phyloP scores from a whole-genome alignment of 2,329 filamentous ascomycete genomes.

The Didymella pinodella region DNA sequence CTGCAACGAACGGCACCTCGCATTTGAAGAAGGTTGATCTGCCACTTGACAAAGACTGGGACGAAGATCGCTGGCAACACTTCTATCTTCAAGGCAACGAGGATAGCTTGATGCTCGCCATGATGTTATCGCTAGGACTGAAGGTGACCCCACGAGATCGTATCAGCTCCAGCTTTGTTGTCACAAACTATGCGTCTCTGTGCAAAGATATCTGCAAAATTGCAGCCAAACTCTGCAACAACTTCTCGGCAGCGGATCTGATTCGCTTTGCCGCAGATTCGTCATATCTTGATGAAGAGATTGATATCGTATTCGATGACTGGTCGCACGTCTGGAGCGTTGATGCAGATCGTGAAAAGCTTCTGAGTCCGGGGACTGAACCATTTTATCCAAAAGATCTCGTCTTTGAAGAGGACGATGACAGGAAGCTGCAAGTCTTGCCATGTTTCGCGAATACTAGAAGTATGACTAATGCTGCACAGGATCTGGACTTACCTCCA shows the following conservation, averaged over 20 bases:
- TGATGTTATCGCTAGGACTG: slow-evolving; percentile 12
- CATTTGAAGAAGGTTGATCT: neutral
- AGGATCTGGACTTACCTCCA: slow-evolving; percentile 17
- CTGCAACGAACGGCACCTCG: neutral
- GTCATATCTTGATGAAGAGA: slow-evolving; percentile 9
- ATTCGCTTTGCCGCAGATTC: slow-evolving; percentile 1
- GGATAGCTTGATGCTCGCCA: neutral
- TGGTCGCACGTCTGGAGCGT: slow-evolving; percentile 11
- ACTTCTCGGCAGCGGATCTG: slow-evolving; percentile 3
- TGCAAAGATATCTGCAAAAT: slow-evolving; percentile 3
- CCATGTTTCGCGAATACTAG: neutral
- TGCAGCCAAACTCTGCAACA: neutral
- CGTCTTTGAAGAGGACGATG: slow-evolving; percentile 13
- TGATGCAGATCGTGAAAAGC: slow-evolving; percentile 11
- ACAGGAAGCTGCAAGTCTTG: slow-evolving; percentile 6
- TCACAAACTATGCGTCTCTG: slow-evolving; percentile 5
- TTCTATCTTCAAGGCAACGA: neutral
- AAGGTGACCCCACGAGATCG: neutral
- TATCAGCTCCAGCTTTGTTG: neutral
- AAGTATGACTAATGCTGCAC: neutral
- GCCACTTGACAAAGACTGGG: slow-evolving; percentile 5
- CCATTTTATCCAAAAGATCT: slow-evolving; percentile 8
- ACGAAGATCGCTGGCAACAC: neutral
- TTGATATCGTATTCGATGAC: slow-evolving; percentile 3
- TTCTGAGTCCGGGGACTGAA: slow-evolving; percentile 1